These are phyloP conservation scores for Candida wancherniae DNA, from an alignment of 805 yeast species.

Conservation along the genomic window DNA sequence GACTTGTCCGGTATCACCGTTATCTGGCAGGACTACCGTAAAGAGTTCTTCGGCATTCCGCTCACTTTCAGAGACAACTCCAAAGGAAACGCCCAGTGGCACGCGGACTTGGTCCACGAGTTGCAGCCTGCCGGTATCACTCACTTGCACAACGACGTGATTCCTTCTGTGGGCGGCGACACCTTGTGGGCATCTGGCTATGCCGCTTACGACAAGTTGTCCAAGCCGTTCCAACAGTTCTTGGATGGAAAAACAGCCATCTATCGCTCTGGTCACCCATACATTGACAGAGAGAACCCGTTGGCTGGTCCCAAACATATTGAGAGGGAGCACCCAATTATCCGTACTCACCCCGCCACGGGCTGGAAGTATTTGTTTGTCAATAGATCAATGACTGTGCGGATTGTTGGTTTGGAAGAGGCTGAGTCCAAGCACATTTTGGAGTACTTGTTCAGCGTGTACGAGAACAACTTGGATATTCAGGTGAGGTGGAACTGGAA, in stretches of 20 bases:
- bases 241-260: conserved; percentile 50
- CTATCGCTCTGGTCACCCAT: conserved; percentile 36
- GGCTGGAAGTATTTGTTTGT: conserved; percentile 26
- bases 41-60: conserved; percentile 15
- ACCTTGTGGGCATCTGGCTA: conserved; percentile 57
- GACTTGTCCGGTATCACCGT: conserved; percentile 22
- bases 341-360: conserved; percentile 26
- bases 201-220: conserved; percentile 52
- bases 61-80: conserved; percentile 23
- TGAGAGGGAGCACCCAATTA: conserved; percentile 23
- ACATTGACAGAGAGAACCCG: conserved; percentile 28
- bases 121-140: conserved; percentile 54
- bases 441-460: conserved; percentile 5
- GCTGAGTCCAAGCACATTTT: conserved; percentile 15
- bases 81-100: conserved; percentile 20
- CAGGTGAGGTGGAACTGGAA: conserved; percentile 23
- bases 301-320: conserved; percentile 23
- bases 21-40: conserved; percentile 24
- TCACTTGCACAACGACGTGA: conserved; percentile 47
- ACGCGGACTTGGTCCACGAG: conserved; percentile 52
- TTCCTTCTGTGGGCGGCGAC: conserved; percentile 52
- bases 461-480: conserved; percentile 39
- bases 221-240: conserved; percentile 46
- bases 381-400: conserved; percentile 22
- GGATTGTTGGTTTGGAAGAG: conserved; percentile 23